Conservation (phyloP, 2,329 filamentous ascomycete species). For the Basipetospora chlamydospora region DNA sequence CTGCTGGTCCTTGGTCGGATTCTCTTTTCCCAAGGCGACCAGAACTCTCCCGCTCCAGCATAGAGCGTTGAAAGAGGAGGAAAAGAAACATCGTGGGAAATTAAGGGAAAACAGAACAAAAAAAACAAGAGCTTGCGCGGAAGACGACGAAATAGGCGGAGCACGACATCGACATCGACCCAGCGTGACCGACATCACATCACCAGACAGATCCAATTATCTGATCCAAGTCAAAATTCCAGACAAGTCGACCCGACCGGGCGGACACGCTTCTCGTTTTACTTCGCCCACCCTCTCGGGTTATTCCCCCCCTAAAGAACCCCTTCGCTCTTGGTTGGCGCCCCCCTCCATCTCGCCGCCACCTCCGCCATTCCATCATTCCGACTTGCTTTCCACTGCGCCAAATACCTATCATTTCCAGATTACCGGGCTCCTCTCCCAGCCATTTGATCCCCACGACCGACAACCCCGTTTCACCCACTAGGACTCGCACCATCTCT, state of each 20-base stretch:
- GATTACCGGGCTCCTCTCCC: neutral
- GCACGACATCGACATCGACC: neutral
- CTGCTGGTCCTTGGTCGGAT: slow-evolving; percentile 3
- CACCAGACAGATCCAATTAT: neutral
- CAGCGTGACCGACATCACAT: neutral
- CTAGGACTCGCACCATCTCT: neutral
- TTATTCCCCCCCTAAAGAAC: neutral
- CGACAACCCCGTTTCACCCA: neutral
- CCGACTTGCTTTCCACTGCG: no score
- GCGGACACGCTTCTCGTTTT: slow-evolving; percentile 2
- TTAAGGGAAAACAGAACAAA: neutral
- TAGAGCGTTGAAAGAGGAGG: neutral
- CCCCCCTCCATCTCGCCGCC: neutral
- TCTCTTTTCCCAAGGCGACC: neutral
- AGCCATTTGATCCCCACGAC: neutral
- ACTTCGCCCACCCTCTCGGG: neutral
- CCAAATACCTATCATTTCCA: no score
- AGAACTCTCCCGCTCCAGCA: neutral
- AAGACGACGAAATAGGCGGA: neutral
- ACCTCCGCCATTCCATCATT: neutral
- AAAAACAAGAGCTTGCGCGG: neutral
- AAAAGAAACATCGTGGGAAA: neutral
- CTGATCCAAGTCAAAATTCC: neutral
- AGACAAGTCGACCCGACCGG: slow-evolving; percentile 1
- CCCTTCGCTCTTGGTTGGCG: no score